phyloP scores from a whole-genome alignment of 805 yeast species.

The Wickerhamiella nectarea region DNA sequence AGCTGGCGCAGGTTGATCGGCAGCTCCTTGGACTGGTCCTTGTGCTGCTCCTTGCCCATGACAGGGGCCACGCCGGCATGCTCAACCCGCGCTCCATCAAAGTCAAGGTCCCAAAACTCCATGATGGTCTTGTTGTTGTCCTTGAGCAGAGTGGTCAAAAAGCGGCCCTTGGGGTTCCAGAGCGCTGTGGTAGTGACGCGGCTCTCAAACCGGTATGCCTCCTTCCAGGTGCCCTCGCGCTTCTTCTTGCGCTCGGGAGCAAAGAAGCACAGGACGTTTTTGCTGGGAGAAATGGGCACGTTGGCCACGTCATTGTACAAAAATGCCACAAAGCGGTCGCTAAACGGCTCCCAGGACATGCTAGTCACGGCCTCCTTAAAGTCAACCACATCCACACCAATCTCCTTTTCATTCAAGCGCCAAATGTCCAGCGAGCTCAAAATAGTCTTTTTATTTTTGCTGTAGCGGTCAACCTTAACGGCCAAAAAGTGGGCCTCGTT shows the following conservation, averaged over 20 bases:
- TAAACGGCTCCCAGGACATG: slow-evolving; percentile 92
- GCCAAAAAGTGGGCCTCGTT: slow-evolving; percentile 69
- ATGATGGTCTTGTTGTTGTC: slow-evolving; percentile 42
- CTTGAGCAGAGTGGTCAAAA: slow-evolving; percentile 40
- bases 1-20: slow-evolving; percentile 48
- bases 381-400: slow-evolving; percentile 91
- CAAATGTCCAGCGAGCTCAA: slow-evolving; percentile 88
- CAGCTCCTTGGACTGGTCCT: slow-evolving; percentile 35
- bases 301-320: slow-evolving; percentile 35
- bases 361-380: slow-evolving; percentile 75
- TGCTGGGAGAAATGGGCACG: slow-evolving; percentile 15
- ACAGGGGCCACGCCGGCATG: slow-evolving; percentile 15
- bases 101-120: slow-evolving; percentile 78
- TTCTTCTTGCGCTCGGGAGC: slow-evolving; percentile 57
- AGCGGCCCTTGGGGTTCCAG: slow-evolving; percentile 93
- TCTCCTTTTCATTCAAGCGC: slow-evolving; percentile 71
- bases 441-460: slow-evolving; percentile 83
- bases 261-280: slow-evolving; percentile 59
- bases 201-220: slow-evolving; percentile 43
- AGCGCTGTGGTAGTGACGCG: slow-evolving; percentile 57
- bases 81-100: slow-evolving; percentile 30
- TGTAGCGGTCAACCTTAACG: slow-evolving; percentile 92
- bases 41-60: slow-evolving; percentile 26
- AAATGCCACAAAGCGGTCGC: slow-evolving; percentile 73
- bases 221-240: slow-evolving; percentile 43